These are phyloP conservation scores for Cymbopogon citratus DNA, from an alignment of 176 grass and related monocot genomes.

Conservation along the genomic window DNA sequence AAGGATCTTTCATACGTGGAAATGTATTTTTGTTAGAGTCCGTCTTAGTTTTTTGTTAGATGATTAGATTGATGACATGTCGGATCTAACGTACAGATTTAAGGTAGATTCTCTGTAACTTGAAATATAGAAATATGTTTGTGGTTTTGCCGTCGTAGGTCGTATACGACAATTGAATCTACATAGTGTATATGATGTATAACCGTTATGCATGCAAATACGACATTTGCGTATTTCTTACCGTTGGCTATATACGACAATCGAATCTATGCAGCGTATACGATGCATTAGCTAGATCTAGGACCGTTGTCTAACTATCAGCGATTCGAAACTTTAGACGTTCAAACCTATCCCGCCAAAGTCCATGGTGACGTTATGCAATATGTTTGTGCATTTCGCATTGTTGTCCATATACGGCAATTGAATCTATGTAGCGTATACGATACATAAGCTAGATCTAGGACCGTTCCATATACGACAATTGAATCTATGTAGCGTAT, in stretches of 20 bases:
- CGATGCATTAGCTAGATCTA: no score
- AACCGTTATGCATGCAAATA: no score
- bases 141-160: rapidly evolving
- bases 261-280: neutral
- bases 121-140: no score
- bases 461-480: no score
- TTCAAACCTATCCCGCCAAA: neutral
- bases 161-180: neutral
- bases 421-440: no score
- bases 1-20: rapidly evolving
- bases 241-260: neutral
- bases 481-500: no score
- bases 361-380: neutral
- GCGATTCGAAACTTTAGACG: rapidly evolving
- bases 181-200: no score
- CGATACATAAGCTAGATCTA: no score
- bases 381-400: neutral
- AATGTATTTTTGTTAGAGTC: neutral
- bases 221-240: neutral
- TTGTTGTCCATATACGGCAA: no score
- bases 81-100: rapidly evolving
- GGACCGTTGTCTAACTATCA: no score
- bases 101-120: neutral
- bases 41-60: no score
- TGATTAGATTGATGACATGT: neutral